Evolutionary conservation across 1,284 basidiomycete genomes (phyloP), one percentile per base, ranked within the genome.

Genomic region (Irpex sp.): DNA sequence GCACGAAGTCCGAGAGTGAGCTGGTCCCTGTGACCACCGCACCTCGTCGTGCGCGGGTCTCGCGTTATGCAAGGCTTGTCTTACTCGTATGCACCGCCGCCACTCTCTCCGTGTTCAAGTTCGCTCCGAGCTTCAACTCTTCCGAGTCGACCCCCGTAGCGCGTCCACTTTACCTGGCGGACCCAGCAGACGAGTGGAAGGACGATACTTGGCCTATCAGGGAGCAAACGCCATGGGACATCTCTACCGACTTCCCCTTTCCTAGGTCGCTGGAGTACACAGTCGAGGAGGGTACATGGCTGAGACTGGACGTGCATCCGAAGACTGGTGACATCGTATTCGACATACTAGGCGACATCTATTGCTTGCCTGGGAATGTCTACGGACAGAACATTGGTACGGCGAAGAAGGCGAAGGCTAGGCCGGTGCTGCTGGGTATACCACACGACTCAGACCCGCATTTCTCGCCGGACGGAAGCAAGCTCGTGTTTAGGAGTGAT

Each of bases 231-330:
- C 78, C 83, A 26, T 91, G 89, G 88, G 89, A 91, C 68, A 90
- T 91, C 63, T 90, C 89, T 17, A 89, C 87, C n/a, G 85, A 90
- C 74, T 89, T 84, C 47, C 79, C 82, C n/a, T 83, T 84, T 73
- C 85, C 87, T 1, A 84, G 88, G 33, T 75, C 74, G 21, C 76
- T 89, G n/a, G 79, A 83, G 62, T 90, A 87, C 70, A 83, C 89
- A 59, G 88, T 90, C 17, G 77, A 80, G 39, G 87, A 90, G 68
- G 89, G 89, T 7, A 90, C 88, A 36, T 90, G 88, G 88, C 74
- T 90, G 58, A 80, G 88, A 11, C 80, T 90, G 36, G 88, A 90
- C 68, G 87, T 90, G 1, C 84, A 89, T 66, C 86, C 87, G 6
- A 75, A 75, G 63, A 80, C 83, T 2, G 88, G 89, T 8, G 89